Percentiles rank a stretch among this genome's conserved stretches.
Conservation (phyloP, 192 early-diverging fungal genomes). For the Mortierella antarctica region DNA sequence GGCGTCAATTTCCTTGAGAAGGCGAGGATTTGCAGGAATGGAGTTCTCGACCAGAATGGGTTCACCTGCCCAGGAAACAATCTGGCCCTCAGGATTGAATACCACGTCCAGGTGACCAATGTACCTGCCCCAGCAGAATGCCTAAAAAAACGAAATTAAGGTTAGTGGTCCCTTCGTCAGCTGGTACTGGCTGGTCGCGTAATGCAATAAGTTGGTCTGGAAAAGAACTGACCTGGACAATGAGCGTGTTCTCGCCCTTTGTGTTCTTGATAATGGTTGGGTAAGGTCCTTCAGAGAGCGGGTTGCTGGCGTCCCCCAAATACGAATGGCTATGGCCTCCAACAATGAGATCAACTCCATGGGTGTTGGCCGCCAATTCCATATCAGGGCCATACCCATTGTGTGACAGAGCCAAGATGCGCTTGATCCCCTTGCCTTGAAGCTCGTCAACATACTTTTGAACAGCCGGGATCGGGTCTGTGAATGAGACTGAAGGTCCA, state of each 20-base stretch:
- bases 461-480: constrained; percentile 67
- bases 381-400: constrained; percentile 81
- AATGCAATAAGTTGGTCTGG: neutral
- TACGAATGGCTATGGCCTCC: constrained; percentile 85
- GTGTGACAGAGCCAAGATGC: constrained; percentile 76
- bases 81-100: constrained; percentile 65
- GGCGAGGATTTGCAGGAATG: constrained; percentile 57
- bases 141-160: constrained; percentile 23
- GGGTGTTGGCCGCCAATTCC: constrained; percentile 65
- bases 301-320: constrained; percentile 62
- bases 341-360: constrained; percentile 71
- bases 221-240: constrained; percentile 70
- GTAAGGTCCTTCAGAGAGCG: constrained; percentile 69
- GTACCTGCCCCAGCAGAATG: constrained; percentile 69
- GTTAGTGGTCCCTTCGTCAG: neutral
- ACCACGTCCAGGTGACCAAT: constrained; percentile 70
- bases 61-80: constrained; percentile 65
- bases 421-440: constrained; percentile 67
- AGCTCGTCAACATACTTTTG: constrained; percentile 74
- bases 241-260: constrained; percentile 72
- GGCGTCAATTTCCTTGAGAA: constrained; percentile 53
- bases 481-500: constrained; percentile 61
- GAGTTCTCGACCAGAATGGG: constrained; percentile 68
- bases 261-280: constrained; percentile 74
- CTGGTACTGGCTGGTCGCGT: neutral